phyloP scores from a whole-genome alignment of 768 basidiomycete species.

The Macrolepiota albuminosa region DNA sequence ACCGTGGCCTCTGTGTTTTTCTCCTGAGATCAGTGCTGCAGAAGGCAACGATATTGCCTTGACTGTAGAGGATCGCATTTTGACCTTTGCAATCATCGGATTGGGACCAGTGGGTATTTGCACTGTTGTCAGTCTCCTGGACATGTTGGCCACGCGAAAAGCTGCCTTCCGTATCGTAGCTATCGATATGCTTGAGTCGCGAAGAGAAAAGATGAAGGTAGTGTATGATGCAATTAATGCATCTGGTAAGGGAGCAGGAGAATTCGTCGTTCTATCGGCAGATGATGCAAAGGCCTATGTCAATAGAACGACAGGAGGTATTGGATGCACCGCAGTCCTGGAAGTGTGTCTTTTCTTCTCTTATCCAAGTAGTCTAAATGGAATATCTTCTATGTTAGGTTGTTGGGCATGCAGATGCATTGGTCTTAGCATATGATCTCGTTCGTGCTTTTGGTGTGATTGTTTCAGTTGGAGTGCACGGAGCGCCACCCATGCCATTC shows the following conservation, averaged over 20 bases:
- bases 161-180: constrained; percentile 54
- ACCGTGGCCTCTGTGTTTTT: constrained; percentile 53
- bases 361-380: not conserved
- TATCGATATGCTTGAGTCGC: constrained; percentile 53
- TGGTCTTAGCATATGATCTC: constrained; percentile 62
- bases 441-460: constrained; percentile 75
- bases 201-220: constrained; percentile 56
- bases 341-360: constrained; percentile 40
- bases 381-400: constrained; percentile 35
- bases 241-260: constrained; percentile 40
- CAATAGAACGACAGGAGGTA: constrained; percentile 45
- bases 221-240: constrained; percentile 48
- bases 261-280: constrained; percentile 46
- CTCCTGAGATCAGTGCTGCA: constrained; percentile 14
- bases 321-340: constrained; percentile 62
- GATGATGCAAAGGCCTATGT: constrained; percentile 48
- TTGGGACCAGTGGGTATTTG: constrained; percentile 81
- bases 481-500: constrained; percentile 48
- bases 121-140: constrained; percentile 57
- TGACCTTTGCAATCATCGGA: constrained; percentile 67
- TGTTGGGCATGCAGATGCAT: constrained; percentile 63
- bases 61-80: constrained; percentile 39
- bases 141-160: constrained; percentile 43
- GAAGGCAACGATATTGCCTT: constrained; percentile 28
- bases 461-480: constrained; percentile 71